Evolutionary conservation across 164 flowering plant species (phyloP), one percentile per base, ranked within the genome.

Genomic region (Warburgia ugandensis): DNA sequence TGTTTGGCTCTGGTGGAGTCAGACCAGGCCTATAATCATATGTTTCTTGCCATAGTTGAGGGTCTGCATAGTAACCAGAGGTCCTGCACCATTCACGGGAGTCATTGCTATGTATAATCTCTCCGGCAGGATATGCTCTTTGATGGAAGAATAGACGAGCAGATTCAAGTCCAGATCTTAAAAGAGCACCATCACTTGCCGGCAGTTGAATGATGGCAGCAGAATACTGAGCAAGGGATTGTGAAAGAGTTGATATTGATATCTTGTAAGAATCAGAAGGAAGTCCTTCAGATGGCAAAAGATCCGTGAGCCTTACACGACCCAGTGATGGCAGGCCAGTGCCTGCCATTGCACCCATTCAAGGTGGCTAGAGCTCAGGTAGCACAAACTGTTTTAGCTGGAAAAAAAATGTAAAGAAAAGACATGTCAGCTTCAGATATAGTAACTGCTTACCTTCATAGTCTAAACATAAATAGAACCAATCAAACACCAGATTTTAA

Each of bases 61-160:
- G 79, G 61, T 91, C 94, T 6, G 84, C 69, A 65, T 73, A 78
- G 60, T 85, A 87, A 59, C 98, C 98, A 48, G 95, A 87, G 9
- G 96, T 87, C 71, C 75, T 84, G 70, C 96, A 87, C 98, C 98
- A 91, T 42, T 87, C 98, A 44, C 80, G 87, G 25, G 87, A 60
- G 46, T 80, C 87, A 66, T 65, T 74, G 28, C 67, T 54, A 48
- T 75, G 84, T 48, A 81, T 74, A 64, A 77, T 62, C 29, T 83
- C 90, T 6, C 77, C 63, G 57, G 80, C 32, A 16, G 86, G 79
- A 32, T 71, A 84, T 21, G 89, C 68, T 69, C 75, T 83, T 42
- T 91, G 96, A 56, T 81, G 80, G 54, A 87, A 91, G 64, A 83
- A 91, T 7, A 85, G 78, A 16, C 76, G 87, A 53, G 98, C 79